These are phyloP conservation scores for Yamadazyma phyllophila DNA, from an alignment of 805 yeast species.

Conservation along the genomic window DNA sequence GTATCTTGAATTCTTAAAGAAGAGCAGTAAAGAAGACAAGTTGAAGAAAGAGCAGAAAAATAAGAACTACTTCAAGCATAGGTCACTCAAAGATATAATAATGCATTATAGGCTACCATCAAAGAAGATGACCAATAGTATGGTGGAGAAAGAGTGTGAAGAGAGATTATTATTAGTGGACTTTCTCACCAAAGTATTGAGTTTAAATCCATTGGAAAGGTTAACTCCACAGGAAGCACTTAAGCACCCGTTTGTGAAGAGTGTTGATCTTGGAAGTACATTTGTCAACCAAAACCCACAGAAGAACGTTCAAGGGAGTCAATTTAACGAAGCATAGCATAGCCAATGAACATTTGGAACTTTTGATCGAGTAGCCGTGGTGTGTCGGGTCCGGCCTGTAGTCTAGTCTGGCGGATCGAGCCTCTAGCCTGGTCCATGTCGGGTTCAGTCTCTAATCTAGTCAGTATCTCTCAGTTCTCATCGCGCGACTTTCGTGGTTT, in stretches of 20 bases:
- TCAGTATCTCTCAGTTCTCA: too few species aligned
- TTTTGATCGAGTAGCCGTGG: too few species aligned
- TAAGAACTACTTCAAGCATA: slow-evolving; percentile 72
- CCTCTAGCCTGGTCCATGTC: too few species aligned
- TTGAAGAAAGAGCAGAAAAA: slow-evolving; percentile 66
- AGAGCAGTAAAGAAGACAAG: slow-evolving; percentile 30
- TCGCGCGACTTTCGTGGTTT: too few species aligned
- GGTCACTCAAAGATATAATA: slow-evolving; percentile 67
- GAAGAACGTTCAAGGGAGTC: too few species aligned
- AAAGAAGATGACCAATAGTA: slow-evolving; percentile 49
- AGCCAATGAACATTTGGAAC: neutral
- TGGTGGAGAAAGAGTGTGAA: slow-evolving; percentile 67
- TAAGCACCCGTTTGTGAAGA: slow-evolving; percentile 79
- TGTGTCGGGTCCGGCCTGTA: too few species aligned
- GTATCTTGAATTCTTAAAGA: slow-evolving; percentile 28
- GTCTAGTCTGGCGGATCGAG: too few species aligned
- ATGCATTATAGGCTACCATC: slow-evolving; percentile 69
- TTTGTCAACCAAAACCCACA: neutral
- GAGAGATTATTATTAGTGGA: slow-evolving; percentile 73
- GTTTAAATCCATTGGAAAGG: slow-evolving; percentile 87
- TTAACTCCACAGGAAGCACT: slow-evolving; percentile 97
- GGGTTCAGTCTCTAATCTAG: too few species aligned
- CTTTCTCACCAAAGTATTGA: slow-evolving; percentile 73
- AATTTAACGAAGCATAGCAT: slow-evolving; percentile 2
- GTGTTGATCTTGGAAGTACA: slow-evolving; percentile 2